phyloP scores from a whole-genome alignment of 139 green algal species.

The Asterochloris erici region DNA sequence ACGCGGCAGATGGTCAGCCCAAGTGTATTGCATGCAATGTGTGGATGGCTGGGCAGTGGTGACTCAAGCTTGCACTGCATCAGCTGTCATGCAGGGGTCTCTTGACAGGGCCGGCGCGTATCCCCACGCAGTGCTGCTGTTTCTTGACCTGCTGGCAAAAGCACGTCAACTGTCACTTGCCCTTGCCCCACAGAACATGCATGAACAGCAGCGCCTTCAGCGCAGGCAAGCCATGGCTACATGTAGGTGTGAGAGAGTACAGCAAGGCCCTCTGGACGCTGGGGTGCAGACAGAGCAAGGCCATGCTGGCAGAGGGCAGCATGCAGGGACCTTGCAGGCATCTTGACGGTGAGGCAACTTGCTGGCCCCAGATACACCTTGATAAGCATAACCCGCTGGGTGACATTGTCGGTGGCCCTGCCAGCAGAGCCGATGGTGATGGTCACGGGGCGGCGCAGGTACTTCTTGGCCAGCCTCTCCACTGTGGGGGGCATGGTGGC shows the following conservation, averaged over 20 bases:
- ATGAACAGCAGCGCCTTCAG: too few species aligned
- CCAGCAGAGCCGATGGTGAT: conserved; percentile 91
- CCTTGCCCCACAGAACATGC: too few species aligned
- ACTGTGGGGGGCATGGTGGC: conserved; percentile 96
- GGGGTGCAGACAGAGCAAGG: background rate
- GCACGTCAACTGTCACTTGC: too few species aligned
- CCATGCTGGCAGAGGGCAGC: conserved; percentile 19
- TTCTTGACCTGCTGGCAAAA: too few species aligned
- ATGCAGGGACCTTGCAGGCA: too few species aligned
- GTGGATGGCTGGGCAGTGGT: background rate
- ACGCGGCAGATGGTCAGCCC: background rate
- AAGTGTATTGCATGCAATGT: background rate
- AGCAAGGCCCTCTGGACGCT: too few species aligned
- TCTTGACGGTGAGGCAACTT: background rate
- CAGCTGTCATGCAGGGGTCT: background rate
- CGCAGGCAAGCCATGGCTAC: too few species aligned
- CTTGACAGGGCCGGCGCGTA: too few species aligned
- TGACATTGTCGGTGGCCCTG: conserved; percentile 84
- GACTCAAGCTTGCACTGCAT: background rate
- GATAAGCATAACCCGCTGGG: conserved; percentile 78
- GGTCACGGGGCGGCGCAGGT: conserved; percentile 75
- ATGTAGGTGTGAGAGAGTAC: too few species aligned
- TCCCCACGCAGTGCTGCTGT: too few species aligned
- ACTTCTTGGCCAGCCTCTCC: conserved; percentile 86
- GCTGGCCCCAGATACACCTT: conserved; percentile 20